These are phyloP conservation scores for Allium sativum DNA, from an alignment of 106 monocot genomes.

Conservation along the genomic window DNA sequence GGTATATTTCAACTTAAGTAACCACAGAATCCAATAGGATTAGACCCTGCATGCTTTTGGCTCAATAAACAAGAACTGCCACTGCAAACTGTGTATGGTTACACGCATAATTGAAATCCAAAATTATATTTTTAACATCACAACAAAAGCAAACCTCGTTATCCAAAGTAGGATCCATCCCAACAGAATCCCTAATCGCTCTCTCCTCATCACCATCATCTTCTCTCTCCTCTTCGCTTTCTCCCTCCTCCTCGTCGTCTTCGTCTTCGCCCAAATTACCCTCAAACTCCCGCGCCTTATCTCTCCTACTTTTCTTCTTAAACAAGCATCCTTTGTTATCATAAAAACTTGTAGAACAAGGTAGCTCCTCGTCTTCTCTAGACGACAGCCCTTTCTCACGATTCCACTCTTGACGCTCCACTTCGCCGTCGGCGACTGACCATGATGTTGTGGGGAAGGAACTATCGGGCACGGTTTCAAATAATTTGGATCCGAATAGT, in stretches of 20 bases:
- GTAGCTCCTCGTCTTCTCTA: slow-evolving; percentile 40
- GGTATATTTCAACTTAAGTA: too few relatives aligned
- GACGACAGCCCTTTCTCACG: slow-evolving; percentile 27
- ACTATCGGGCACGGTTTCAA: slow-evolving; percentile 58
- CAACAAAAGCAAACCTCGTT: slow-evolving; percentile 20
- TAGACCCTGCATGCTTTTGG: too few relatives aligned
- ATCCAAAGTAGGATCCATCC: slow-evolving; percentile 52
- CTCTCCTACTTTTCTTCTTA: slow-evolving; percentile 6
- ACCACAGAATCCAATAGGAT: too few relatives aligned
- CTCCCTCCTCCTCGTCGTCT: slow-evolving; percentile 12
- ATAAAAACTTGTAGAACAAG: slow-evolving; percentile 53
- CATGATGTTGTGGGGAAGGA: slow-evolving; percentile 71
- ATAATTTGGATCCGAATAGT: slow-evolving; percentile 75
- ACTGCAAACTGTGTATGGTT: too few relatives aligned
- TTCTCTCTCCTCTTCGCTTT: neutral
- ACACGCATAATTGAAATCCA: too few relatives aligned
- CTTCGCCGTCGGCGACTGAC: slow-evolving; percentile 82
- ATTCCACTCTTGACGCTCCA: slow-evolving; percentile 74
- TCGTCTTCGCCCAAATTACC: slow-evolving; percentile 18
- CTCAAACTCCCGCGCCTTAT: slow-evolving; percentile 11
- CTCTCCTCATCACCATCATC: slow-evolving; percentile 40
- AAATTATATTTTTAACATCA: neutral
- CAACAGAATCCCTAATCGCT: slow-evolving; percentile 20
- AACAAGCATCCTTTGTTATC: slow-evolving; percentile 8
- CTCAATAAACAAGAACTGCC: too few relatives aligned